Base-by-base conservation (phyloP, 129 eudicot genomes). In the Saussurea involucrata region DNA sequence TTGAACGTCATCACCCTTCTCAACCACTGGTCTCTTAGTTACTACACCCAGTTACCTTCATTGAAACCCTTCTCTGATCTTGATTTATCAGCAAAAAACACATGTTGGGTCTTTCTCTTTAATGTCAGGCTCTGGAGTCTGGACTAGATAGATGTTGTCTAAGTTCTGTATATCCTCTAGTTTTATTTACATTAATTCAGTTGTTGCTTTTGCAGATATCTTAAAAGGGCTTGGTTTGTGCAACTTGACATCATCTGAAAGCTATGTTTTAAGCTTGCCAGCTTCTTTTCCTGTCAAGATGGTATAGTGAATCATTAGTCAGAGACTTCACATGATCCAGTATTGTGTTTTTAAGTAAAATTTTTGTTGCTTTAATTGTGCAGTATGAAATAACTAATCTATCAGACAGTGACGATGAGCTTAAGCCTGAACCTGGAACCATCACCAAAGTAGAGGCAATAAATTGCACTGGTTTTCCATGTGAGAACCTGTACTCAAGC, bases 331-430 rank as follows among this genome's bases (percentile, higher is more conserved):
- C 3, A 27, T 80, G 6, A 25, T 68, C 34, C 27, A 63, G 25
- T 67, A 6, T 25, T 17, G 4, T 75, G 66, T 68, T 58, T 36
- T 40, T 3, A 68, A 68, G 75, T 69, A 8, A 21, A 11, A 8
- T 10, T 37, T 29, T 20, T 24, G 32, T 40, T 58, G 66, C 75
- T 68, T 28, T 72, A 58, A 44, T 74, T 69, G 15, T 86, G 70
- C 68, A 82, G 95, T 73, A 72, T 80, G 80, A 89, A 76, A 68
- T 84, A 79, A 76, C 80, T 57, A 82, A 89, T 53, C 46, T 81
- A 63, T 87, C 91, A 66, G 90, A 88, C 69, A 85, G 75, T 11
- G 86, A 85, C 65, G 84, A 80, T 69, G 69, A 78, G 72, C 75
- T 44, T 8, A 77, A 77, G 63, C 76, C 82, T 33, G 89, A 49